A percentile compares a stretch with the other conserved stretches of the same genome.
These are phyloP conservation scores for Scolecobasidium constrictum DNA, from an alignment of 2,329 filamentous ascomycete genomes.

Conservation along the genomic window DNA sequence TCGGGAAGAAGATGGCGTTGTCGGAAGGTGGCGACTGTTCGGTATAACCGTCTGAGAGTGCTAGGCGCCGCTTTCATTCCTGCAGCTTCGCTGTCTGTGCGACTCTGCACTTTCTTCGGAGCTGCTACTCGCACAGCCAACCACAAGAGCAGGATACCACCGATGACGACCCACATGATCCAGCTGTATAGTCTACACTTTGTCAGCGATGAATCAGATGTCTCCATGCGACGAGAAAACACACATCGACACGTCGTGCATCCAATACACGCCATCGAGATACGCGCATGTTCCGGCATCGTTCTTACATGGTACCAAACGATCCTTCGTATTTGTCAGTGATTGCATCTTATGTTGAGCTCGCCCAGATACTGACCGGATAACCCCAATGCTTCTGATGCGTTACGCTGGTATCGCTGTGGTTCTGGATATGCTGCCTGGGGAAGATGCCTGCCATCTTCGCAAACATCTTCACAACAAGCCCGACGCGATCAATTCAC, in stretches of 20 bases:
- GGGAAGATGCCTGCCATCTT: too few relatives aligned
- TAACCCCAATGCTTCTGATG: too few relatives aligned
- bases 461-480: too few relatives aligned
- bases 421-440: too few relatives aligned
- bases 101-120: constrained; percentile 14
- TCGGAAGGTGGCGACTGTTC: constrained; percentile 29
- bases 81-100: constrained; percentile 14
- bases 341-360: too few relatives aligned
- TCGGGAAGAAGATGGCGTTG: constrained; percentile 52
- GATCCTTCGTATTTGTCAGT: too few relatives aligned
- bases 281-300: constrained; percentile 49
- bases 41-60: constrained; percentile 17
- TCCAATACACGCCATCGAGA: constrained; percentile 43
- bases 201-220: too few relatives aligned
- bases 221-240: too few relatives aligned
- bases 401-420: too few relatives aligned
- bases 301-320: constrained; percentile 45
- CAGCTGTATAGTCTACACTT: constrained; percentile 46
- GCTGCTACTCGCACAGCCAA: constrained; percentile 22
- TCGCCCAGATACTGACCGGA: too few relatives aligned
- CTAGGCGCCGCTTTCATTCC: constrained; percentile 16
- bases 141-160: constrained; percentile 36
- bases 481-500: too few relatives aligned
- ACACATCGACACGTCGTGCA: constrained; percentile 43
- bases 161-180: constrained; percentile 46